Base-by-base conservation (phyloP, 495 filamentous ascomycete species). In the Tuber calosporum region DNA sequence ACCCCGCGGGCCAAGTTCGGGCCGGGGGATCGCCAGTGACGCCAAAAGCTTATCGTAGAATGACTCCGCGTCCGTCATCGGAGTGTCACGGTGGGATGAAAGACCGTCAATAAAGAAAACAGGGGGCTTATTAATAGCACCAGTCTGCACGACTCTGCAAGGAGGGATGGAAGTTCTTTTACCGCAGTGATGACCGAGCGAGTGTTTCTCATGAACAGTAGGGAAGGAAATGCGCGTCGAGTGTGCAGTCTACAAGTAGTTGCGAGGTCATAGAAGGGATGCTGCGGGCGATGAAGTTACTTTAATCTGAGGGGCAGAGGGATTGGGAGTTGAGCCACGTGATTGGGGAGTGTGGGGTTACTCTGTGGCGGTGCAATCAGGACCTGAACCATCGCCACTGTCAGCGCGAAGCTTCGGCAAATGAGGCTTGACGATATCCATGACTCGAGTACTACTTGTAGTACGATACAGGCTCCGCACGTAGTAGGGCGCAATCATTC, bases 21-120 rank as follows among this genome's bases (percentile, higher is more conserved):
- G 72, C 43, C 39, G 13, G 19, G 53, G 53, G 26, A 78, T 68
- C 26, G 74, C 79, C 69, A 80, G 76, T 17, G 79, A 80, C 34
- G 79, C 79, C 67, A 80, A 38, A 58, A 80, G 74, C 37, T 74
- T 80, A 69, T 80, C 79, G 74, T 80, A 80, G 42, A 80, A 80
- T 40, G 70, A 74, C 37, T 80, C 78, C 68, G 79, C 79, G 67
- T 80, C 78, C 58, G 78, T 80, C 72, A 80, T 80, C 71, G 58
- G 58, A 62, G 30, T 34, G 26, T 19, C 53, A 26, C 13, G 53
- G 53, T 5, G 53, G 26, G 53, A 19, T 34, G 26, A 26, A 34
- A 30, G 26, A 62, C 53, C 13, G 26, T 62, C 53, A 34, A 62
- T 34, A 26, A 62, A 62, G 53, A 62, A 62, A 62, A 62, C 26